These are phyloP conservation scores for Pulveroboletus sp. DNA, from an alignment of 768 basidiomycete genomes.

Conservation along the genomic window DNA sequence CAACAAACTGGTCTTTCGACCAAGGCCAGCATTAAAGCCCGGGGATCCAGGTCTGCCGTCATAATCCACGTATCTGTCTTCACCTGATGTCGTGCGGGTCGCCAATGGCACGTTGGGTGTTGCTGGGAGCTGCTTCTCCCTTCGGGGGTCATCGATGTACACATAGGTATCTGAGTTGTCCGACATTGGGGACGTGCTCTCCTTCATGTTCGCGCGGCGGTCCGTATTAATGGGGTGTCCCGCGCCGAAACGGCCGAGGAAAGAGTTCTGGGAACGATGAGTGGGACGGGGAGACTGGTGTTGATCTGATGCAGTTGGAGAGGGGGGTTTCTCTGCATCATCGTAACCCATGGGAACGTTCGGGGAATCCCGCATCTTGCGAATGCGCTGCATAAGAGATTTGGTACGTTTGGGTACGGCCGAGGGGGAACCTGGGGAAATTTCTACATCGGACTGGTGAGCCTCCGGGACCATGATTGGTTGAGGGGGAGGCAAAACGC, in stretches of 20 bases:
- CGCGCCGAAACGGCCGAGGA: constrained; percentile 67
- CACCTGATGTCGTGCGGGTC: constrained; percentile 25
- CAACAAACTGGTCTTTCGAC: constrained; percentile 73
- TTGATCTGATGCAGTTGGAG: constrained; percentile 39
- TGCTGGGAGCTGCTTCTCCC: constrained; percentile 53
- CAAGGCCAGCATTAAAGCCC: constrained; percentile 43
- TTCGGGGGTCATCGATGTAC: constrained; percentile 50
- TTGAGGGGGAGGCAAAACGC: constrained; percentile 70
- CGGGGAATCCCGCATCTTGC: constrained; percentile 82
- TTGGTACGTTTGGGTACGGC: constrained; percentile 65
- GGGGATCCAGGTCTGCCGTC: constrained; percentile 39
- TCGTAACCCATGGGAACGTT: constrained; percentile 68
- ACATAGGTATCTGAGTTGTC: constrained; percentile 55
- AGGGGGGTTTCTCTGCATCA: constrained; percentile 39
- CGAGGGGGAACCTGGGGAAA: constrained; percentile 39
- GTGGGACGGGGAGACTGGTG: constrained; percentile 46
- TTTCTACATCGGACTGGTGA: constrained; percentile 35
- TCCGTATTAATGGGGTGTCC: constrained; percentile 26
- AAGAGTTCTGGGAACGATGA: constrained; percentile 69
- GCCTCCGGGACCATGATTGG: constrained; percentile 75
- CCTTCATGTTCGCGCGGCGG: constrained; percentile 35
- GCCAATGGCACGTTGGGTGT: constrained; percentile 34
- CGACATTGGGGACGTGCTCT: constrained; percentile 30
- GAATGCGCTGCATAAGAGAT: constrained; percentile 84
- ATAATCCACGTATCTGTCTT: constrained; percentile 45